phyloP scores from a whole-genome alignment of 2,329 filamentous ascomycete genomes.

The Fusarium nodosum region DNA sequence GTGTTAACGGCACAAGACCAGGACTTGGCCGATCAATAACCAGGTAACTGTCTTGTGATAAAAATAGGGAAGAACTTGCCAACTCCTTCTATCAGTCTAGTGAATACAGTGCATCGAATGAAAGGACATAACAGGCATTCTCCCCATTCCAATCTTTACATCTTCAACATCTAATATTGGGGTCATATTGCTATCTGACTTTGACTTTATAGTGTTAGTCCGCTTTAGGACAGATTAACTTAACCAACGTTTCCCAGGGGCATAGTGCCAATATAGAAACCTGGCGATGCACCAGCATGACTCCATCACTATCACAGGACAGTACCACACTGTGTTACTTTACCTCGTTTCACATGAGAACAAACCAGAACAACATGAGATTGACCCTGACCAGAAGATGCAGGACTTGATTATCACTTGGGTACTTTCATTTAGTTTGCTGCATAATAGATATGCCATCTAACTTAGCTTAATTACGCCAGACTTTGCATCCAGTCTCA shows the following conservation, averaged over 20 bases:
- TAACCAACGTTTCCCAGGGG: background rate
- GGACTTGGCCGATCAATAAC: conserved; percentile 5
- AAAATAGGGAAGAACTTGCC: conserved; percentile 20
- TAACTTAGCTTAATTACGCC: conserved; percentile 2
- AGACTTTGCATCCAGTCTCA: background rate
- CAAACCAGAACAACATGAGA: conserved; percentile 10
- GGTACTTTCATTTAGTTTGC: background rate
- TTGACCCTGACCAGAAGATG: background rate
- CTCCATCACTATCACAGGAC: conserved; percentile 17
- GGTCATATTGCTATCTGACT: background rate
- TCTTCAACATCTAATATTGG: background rate
- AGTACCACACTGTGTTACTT: conserved; percentile 8
- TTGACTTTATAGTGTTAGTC: conserved; percentile 1
- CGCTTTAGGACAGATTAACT: conserved; percentile 1
- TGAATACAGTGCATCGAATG: background rate
- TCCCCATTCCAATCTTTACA: conserved; percentile 15
- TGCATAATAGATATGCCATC: background rate
- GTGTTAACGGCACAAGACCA: conserved; percentile 22
- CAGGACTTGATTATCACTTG: background rate
- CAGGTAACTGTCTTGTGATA: conserved; percentile 26
- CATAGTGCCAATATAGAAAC: background rate
- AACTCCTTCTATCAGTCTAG: background rate
- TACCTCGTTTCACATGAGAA: conserved; percentile 13
- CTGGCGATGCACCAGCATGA: conserved; percentile 5
- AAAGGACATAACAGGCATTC: background rate